Conservation (phyloP, 2,329 filamentous ascomycete species). For the Stachybotrys chartarum region DNA sequence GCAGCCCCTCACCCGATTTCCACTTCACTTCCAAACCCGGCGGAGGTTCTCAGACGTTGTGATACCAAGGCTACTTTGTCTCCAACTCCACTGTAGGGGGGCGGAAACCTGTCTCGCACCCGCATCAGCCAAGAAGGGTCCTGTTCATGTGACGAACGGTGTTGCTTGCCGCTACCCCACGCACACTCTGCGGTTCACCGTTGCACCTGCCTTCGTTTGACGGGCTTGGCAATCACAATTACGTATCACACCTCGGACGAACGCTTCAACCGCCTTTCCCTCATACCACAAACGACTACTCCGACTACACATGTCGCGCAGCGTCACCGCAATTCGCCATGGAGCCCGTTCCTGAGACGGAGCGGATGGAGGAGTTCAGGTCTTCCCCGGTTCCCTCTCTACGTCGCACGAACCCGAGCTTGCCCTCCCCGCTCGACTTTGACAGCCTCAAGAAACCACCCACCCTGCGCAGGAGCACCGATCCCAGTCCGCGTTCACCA, state of each 20-base stretch:
- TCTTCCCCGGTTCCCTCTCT: slow-evolving; percentile 49
- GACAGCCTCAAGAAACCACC: slow-evolving; percentile 43
- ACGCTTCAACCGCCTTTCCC: not conserved
- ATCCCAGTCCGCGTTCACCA: slow-evolving; percentile 44
- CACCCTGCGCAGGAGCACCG: slow-evolving; percentile 50
- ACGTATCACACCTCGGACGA: not conserved
- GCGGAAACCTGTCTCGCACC: too few species aligned
- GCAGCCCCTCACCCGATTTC: not conserved
- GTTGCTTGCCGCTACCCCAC: not conserved
- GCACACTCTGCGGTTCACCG: not conserved
- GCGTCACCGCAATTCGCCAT: slow-evolving; percentile 27
- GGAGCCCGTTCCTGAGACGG: slow-evolving; percentile 62
- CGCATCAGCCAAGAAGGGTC: too few species aligned
- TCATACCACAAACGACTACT: not conserved
- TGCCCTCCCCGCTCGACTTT: slow-evolving; percentile 30
- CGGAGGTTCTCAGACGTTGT: not conserved
- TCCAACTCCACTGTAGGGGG: too few species aligned
- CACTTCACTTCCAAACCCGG: not conserved
- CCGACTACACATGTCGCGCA: not conserved
- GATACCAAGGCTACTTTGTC: not conserved
- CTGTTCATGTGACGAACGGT: too few species aligned
- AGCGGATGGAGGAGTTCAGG: slow-evolving; percentile 60
- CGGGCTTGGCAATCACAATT: not conserved
- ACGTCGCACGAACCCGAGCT: slow-evolving; percentile 36
- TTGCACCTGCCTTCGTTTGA: not conserved